Conservation (phyloP, 441 rosid genomes). For the Erysimum pusillum region DNA sequence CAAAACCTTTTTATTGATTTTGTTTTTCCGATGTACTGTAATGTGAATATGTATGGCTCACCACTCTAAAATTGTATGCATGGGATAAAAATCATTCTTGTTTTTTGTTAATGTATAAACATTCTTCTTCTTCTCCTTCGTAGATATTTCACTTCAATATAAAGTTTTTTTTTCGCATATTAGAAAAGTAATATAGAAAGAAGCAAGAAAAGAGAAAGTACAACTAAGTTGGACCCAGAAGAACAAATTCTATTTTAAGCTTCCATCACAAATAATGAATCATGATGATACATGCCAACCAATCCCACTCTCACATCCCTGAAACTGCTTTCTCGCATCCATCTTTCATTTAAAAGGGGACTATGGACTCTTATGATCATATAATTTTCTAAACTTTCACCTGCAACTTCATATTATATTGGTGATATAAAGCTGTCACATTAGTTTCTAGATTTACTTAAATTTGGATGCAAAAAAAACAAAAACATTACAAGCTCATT, state of each 20-base stretch:
- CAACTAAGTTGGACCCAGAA: conserved; percentile 42
- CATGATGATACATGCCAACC: conserved; percentile 48
- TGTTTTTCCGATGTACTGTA: conserved; percentile 8
- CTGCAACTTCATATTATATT: neutral
- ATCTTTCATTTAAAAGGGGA: neutral
- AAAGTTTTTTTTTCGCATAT: neutral
- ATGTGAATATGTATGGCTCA: conserved; percentile 35
- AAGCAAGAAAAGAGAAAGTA: conserved; percentile 13
- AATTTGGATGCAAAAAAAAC: neutral
- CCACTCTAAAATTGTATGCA: conserved; percentile 18
- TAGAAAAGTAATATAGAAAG: conserved; percentile 10
- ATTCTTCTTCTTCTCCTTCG: conserved; percentile 15
- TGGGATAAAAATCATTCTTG: neutral
- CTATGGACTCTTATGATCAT: conserved; percentile 8
- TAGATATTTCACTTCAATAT: no score
- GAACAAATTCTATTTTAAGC: conserved; percentile 33
- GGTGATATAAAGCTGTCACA: no score
- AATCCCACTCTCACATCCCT: conserved; percentile 41
- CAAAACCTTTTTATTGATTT: neutral
- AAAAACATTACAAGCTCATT: neutral
- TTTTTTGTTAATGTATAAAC: conserved; percentile 17
- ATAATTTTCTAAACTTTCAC: neutral
- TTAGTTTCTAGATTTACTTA: no score
- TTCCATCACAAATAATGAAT: conserved; percentile 35
- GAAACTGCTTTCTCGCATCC: conserved; percentile 38